Evolutionary conservation across 2,329 filamentous ascomycete species (phyloP).

Genomic region (Cercospora beticola): DNA sequence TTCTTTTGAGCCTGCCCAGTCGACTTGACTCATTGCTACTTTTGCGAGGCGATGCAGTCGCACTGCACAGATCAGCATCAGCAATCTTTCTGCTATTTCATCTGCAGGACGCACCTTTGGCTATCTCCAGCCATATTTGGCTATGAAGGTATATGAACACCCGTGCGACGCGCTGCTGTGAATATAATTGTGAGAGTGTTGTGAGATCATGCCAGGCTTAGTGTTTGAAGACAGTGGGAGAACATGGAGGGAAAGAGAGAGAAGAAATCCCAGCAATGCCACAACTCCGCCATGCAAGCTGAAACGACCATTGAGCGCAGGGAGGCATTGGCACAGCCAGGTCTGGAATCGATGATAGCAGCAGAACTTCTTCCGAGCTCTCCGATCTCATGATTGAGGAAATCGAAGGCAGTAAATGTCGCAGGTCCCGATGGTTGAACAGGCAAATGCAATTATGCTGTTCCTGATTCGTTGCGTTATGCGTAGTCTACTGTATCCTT

Average conservation of each 20-base stretch:
- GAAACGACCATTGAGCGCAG: background rate
- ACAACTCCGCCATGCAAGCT: background rate
- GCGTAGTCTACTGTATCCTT: background rate
- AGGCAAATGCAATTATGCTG: background rate
- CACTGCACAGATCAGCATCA: background rate
- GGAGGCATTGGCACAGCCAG: background rate
- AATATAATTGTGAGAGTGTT: background rate
- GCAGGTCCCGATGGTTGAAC: background rate
- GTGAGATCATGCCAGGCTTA: slow-evolving; percentile 3
- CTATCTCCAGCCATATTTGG: slow-evolving; percentile 7
- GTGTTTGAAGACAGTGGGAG: background rate
- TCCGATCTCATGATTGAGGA: background rate
- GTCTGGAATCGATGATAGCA: background rate
- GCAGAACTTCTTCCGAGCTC: background rate
- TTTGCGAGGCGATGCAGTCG: background rate
- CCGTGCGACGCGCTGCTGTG: background rate
- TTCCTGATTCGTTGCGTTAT: background rate
- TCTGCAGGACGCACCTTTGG: background rate
- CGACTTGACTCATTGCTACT: background rate
- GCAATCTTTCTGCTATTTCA: background rate
- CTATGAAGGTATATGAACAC: background rate
- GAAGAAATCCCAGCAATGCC: background rate
- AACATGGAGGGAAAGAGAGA: background rate
- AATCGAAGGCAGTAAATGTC: background rate
- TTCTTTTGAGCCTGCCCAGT: background rate